Conservation (phyloP, 805 yeast species). For the Candida stauntonica region DNA sequence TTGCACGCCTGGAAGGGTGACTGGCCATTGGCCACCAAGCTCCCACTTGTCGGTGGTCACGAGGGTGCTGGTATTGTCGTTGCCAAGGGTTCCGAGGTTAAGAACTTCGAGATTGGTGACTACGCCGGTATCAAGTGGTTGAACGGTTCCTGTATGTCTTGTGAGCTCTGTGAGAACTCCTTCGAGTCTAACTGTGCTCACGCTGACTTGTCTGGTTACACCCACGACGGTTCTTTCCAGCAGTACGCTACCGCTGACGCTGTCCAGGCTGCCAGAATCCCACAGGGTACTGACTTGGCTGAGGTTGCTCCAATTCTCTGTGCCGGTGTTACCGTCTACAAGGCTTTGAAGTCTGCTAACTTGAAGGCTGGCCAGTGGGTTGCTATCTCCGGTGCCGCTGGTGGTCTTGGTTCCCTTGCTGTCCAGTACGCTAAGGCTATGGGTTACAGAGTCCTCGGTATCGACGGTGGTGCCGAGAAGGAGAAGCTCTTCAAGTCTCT, state of each 20-base stretch:
- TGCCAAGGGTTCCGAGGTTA: constrained; percentile 56
- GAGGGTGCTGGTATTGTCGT: constrained; percentile 75
- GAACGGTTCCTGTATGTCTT: constrained; percentile 62
- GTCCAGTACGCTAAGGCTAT: constrained; percentile 74
- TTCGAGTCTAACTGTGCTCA: constrained; percentile 64
- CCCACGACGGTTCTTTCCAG: constrained; percentile 47
- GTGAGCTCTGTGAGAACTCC: constrained; percentile 59
- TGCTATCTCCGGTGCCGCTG: constrained; percentile 75
- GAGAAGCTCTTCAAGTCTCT: constrained; percentile 46
- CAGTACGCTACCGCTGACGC: constrained; percentile 66
- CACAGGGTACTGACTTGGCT: constrained; percentile 55
- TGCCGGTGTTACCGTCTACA: constrained; percentile 54
- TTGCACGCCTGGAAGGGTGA: constrained; percentile 52
- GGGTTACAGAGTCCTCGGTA: constrained; percentile 70
- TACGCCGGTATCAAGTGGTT: constrained; percentile 69
- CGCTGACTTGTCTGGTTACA: constrained; percentile 63
- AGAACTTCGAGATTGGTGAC: constrained; percentile 61
- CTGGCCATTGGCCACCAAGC: constrained; percentile 46
- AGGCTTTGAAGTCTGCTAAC: constrained; percentile 59
- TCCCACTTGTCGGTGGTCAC: constrained; percentile 70
- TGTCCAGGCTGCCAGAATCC: constrained; percentile 59
- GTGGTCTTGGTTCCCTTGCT: constrained; percentile 77
- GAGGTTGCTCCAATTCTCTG: constrained; percentile 48
- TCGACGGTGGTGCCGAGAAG: constrained; percentile 75
- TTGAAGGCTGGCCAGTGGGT: constrained; percentile 69